Evolutionary conservation across 1,284 basidiomycete species (phyloP).

Genomic region (Boletus semigastroideus): DNA sequence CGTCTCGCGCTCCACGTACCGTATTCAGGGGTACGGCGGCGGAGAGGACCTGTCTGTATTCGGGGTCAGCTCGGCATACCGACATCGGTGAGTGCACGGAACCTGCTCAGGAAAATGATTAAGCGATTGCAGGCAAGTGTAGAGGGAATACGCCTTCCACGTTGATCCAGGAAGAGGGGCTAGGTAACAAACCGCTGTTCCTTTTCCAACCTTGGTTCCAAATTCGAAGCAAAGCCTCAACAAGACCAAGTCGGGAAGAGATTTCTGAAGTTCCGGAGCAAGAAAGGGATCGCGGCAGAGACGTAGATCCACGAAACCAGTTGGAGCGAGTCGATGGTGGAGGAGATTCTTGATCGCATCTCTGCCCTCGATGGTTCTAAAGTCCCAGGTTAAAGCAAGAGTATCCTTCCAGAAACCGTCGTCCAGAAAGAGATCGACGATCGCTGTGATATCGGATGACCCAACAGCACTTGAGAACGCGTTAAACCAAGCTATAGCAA

Average conservation of each 20-base stretch:
- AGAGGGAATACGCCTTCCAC: constrained; percentile 35
- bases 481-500: constrained; percentile 30
- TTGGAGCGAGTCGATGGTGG: constrained; percentile 31
- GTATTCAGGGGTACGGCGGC: constrained; percentile 21
- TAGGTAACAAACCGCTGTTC: constrained; percentile 21
- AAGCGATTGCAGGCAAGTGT: constrained; percentile 50
- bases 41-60: constrained; percentile 23
- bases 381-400: constrained; percentile 32
- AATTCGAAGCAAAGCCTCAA: constrained; percentile 27
- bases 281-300: constrained; percentile 16
- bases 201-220: constrained; percentile 25
- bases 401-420: constrained; percentile 33
- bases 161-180: constrained; percentile 13
- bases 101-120: constrained; percentile 44
- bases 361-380: constrained; percentile 27
- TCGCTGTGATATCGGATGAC: constrained; percentile 23
- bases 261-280: constrained; percentile 23
- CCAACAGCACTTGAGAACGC: constrained; percentile 33
- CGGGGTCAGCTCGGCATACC: neutral
- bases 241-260: constrained; percentile 26
- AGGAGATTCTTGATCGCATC: constrained; percentile 25
- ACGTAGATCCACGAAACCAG: constrained; percentile 28
- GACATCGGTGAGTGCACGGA: neutral
- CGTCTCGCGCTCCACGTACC: constrained; percentile 32
- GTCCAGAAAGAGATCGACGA: constrained; percentile 29